Percentiles rank a stretch among this genome's conserved stretches.
phyloP scores from a whole-genome alignment of 1,139 yeast genomes.

The Candida sanyaensis region DNA sequence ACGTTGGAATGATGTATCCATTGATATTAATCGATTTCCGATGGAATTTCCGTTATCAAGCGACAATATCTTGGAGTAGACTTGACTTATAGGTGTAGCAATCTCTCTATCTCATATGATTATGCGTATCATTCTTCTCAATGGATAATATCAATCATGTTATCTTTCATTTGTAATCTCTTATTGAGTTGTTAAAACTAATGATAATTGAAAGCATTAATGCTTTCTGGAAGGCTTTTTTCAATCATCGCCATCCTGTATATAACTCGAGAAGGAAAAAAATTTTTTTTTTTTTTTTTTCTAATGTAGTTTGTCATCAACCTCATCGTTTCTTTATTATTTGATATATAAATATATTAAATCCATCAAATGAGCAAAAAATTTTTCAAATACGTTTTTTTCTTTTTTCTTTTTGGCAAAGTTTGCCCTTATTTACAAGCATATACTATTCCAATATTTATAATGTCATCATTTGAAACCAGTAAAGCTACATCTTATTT shows the following conservation, averaged over 20 bases:
- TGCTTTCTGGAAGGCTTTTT: too few species aligned
- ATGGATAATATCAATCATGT: too few species aligned
- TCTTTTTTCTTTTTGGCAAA: constrained; percentile 46
- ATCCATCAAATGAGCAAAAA: neutral
- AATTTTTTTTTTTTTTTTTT: neutral
- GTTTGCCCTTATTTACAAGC: constrained; percentile 31
- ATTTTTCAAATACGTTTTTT: constrained; percentile 9
- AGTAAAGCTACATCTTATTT: constrained; percentile 70
- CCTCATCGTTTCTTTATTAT: too few species aligned
- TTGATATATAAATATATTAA: too few species aligned
- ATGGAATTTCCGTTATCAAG: neutral
- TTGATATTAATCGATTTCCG: neutral
- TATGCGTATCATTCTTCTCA: too few species aligned
- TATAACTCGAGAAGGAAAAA: neutral
- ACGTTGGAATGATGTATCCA: too few species aligned
- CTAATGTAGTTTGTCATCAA: neutral
- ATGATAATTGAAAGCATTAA: too few species aligned
- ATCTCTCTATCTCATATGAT: too few species aligned
- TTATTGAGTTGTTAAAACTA: too few species aligned
- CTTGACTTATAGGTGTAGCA: too few species aligned
- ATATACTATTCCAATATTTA: constrained; percentile 8
- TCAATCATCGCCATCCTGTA: constrained; percentile 1
- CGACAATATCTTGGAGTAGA: too few species aligned
- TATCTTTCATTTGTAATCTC: too few species aligned
- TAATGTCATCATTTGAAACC: constrained; percentile 52